These are phyloP conservation scores for Trebouxia sp. DNA, from an alignment of 139 green algal genomes.

Conservation along the genomic window DNA sequence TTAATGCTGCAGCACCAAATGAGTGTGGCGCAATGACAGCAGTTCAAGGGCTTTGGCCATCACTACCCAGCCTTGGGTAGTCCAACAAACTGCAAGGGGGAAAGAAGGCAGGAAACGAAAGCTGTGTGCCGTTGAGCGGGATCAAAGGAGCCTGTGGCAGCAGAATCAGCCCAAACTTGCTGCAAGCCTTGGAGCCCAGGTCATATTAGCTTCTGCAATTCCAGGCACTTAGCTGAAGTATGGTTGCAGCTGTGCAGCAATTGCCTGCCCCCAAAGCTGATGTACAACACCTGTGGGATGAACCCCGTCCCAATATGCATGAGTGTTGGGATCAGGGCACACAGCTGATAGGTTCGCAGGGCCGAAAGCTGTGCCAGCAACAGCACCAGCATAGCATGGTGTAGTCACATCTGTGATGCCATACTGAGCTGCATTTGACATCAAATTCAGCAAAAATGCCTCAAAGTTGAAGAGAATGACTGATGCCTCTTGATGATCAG, in stretches of 20 bases:
- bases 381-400: conserved; percentile 2
- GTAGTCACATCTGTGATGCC: background rate
- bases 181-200: too few species aligned
- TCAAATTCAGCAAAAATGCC: background rate
- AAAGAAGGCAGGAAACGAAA: too few species aligned
- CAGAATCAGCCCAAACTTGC: too few species aligned
- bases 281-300: background rate
- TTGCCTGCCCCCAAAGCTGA: background rate
- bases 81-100: too few species aligned
- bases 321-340: background rate
- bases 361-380: background rate
- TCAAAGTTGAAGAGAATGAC: conserved; percentile 17
- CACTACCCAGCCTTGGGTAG: too few species aligned
- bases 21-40: too few species aligned
- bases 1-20: too few species aligned
- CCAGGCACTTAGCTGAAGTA: too few species aligned
- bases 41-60: too few species aligned
- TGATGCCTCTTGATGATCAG: background rate
- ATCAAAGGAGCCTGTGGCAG: too few species aligned
- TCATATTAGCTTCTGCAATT: too few species aligned
- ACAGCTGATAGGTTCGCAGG: background rate
- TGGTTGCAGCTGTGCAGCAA: background rate
- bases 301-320: background rate
- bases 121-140: too few species aligned
- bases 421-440: background rate